Evolutionary conservation across 1,139 yeast genomes (phyloP), one percentile per base, ranked within the genome.

Genomic region (Tardiomyces digboiensis): DNA sequence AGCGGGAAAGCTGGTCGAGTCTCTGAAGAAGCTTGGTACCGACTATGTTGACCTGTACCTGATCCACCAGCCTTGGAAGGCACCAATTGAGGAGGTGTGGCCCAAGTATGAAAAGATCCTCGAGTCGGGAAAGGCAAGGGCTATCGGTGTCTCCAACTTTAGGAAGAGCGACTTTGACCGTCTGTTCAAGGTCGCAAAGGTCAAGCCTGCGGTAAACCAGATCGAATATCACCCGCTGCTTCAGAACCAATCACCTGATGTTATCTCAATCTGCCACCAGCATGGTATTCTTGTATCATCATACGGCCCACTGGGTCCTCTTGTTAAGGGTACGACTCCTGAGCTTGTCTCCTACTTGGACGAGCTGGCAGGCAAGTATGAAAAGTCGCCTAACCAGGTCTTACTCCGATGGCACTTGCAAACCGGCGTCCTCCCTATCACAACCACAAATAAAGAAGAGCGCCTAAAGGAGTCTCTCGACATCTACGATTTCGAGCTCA

Each of bases 61-160:
- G 60, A 75, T 86, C 58, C 97, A 89, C 66, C 87, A 95, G 95
- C 97, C 97, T 3, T 71, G 76, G 43, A 73, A 85, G 1, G 71
- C 71, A 47, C 19, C 37, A 13, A 16, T 33, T 20, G 37, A 33
- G 37, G 19, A n/a, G 6, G 13, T 33, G 37, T 87, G 85, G 78
- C 76, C 75, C 60, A 66, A 67, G 46, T 69, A 85, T 67, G 91
- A 86, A 66, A 69, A 75, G 50, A 65, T 84, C 46, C 51, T 51
- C 50, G 70, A 76, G 53, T 61, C 61, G 33, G 65, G 79, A 42
- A 82, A 81, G 64, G 67, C 76, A 42, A 78, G 71, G 61, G 75
- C 91, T 37, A 73, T 86, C 56, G 95, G 95, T 58, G 86, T 86
- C 39, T 82, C 89, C 44, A 86, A 86, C 69, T 81, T 78, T 64